phyloP scores from a whole-genome alignment of 129 eudicot species.

The Logfia minima region DNA sequence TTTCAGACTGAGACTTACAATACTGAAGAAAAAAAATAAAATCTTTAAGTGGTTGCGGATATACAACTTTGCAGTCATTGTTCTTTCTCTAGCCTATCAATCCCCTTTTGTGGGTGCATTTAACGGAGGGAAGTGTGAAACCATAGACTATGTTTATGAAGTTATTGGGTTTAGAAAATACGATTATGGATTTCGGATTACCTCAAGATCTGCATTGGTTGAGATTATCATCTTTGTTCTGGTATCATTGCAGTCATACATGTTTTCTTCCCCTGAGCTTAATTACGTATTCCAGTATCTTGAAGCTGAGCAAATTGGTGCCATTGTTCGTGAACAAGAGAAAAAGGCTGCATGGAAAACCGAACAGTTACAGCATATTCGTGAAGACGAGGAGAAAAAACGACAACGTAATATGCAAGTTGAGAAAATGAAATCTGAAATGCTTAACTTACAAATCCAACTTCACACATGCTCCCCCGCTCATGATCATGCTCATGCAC shows the following conservation, averaged over 20 bases:
- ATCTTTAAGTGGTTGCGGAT: constrained; percentile 84
- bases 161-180: constrained; percentile 87
- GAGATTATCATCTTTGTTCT: constrained; percentile 86
- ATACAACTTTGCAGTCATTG: constrained; percentile 88
- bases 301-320: constrained; percentile 99
- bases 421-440: constrained; percentile 97
- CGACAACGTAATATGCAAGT: constrained; percentile 93
- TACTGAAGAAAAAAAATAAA: constrained; percentile 86
- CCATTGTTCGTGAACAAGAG: constrained; percentile 93
- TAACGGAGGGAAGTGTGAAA: constrained; percentile 77
- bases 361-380: constrained; percentile 80
- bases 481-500: constrained; percentile 21
- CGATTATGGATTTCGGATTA: constrained; percentile 93
- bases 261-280: constrained; percentile 88
- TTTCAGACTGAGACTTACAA: constrained; percentile 80
- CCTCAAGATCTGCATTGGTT: constrained; percentile 93
- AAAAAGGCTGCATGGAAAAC: constrained; percentile 98
- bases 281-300: constrained; percentile 95
- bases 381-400: constrained; percentile 85
- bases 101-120: constrained; percentile 83
- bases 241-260: constrained; percentile 90
- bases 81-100: constrained; percentile 93
- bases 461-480: constrained; percentile 60
- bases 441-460: constrained; percentile 89
- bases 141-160: constrained; percentile 78